Evolutionary conservation across 1,139 yeast species (phyloP).

Genomic region (Nakaseomyces uthaithaninus): DNA sequence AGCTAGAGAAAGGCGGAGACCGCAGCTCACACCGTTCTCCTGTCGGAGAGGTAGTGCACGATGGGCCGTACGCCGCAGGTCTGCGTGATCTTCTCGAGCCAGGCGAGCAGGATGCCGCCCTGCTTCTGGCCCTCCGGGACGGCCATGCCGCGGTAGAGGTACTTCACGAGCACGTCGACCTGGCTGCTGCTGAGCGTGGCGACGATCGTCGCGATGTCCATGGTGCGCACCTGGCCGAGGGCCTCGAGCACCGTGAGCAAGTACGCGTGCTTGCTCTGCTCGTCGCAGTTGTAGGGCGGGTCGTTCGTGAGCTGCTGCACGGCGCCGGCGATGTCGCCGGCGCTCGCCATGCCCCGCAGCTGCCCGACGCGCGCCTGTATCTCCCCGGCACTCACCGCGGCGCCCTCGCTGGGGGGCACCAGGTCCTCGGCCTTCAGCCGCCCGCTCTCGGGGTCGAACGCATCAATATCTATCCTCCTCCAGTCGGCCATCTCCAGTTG

Average conservation of each 20-base stretch:
- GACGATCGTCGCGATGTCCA: conserved; percentile 58
- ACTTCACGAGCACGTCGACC: conserved; percentile 74
- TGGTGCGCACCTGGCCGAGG: conserved; percentile 64
- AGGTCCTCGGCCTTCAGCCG: conserved; percentile 58
- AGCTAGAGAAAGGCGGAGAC: too few relatives aligned
- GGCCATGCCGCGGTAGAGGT: conserved; percentile 79
- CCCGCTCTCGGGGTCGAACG: conserved; percentile 69
- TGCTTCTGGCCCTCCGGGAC: conserved; percentile 70
- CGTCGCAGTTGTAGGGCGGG: conserved; percentile 80
- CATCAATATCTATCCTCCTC: conserved; percentile 88
- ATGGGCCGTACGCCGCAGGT: conserved; percentile 83
- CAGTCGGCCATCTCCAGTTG: conserved; percentile 27
- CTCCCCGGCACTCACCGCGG: conserved; percentile 42
- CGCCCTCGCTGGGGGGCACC: conserved; percentile 40
- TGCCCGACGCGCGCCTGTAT: conserved; percentile 48
- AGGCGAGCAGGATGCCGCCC: conserved; percentile 75
- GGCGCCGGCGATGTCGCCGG: conserved; percentile 67
- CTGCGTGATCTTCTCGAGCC: conserved; percentile 90
- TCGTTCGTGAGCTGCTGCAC: conserved; percentile 52
- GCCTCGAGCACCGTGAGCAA: conserved; percentile 64
- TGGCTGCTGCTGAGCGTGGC: conserved; percentile 52
- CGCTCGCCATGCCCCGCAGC: conserved; percentile 55
- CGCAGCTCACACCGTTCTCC: conserved; percentile 58
- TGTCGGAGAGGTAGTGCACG: conserved; percentile 75
- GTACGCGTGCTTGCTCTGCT: conserved; percentile 33